These are phyloP conservation scores for Dothiorella sarmentorum DNA, from an alignment of 2,329 filamentous ascomycete genomes.

Conservation along the genomic window DNA sequence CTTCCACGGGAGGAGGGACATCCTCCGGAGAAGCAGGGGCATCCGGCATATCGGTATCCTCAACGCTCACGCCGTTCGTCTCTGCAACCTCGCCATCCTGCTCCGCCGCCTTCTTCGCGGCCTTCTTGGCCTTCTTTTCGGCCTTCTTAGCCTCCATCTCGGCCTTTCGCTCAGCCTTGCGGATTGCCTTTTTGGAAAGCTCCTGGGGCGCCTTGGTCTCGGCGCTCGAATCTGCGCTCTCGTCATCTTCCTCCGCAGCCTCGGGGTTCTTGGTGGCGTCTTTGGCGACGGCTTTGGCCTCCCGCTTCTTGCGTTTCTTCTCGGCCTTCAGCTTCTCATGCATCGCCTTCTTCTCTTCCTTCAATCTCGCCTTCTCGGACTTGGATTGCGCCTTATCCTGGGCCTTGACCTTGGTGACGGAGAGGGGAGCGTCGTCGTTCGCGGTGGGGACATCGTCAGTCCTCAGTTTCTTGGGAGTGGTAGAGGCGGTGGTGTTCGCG, in stretches of 20 bases:
- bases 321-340: conserved; percentile 19
- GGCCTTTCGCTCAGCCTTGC: conserved; percentile 29
- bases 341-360: conserved; percentile 12
- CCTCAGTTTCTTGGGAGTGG: conserved; percentile 4
- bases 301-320: conserved; percentile 9
- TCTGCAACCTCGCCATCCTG: conserved; percentile 31
- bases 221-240: not conserved
- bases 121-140: conserved; percentile 20
- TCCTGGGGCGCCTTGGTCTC: not conserved
- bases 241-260: conserved; percentile 26
- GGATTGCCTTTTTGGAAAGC: conserved; percentile 26
- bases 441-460: not conserved
- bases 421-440: not conserved
- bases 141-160: conserved; percentile 19
- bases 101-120: conserved; percentile 31
- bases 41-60: conserved; percentile 11
- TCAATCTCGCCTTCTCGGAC: conserved; percentile 23
- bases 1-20: too few species aligned
- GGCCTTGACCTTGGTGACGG: conserved; percentile 26
- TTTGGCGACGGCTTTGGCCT: conserved; percentile 23
- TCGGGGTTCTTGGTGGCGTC: conserved; percentile 41
- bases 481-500: not conserved
- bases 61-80: conserved; percentile 18
- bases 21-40: too few species aligned
- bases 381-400: conserved; percentile 33